Evolutionary conservation across 345 rosid species (phyloP).

Genomic region (Cardamine resedifolia): DNA sequence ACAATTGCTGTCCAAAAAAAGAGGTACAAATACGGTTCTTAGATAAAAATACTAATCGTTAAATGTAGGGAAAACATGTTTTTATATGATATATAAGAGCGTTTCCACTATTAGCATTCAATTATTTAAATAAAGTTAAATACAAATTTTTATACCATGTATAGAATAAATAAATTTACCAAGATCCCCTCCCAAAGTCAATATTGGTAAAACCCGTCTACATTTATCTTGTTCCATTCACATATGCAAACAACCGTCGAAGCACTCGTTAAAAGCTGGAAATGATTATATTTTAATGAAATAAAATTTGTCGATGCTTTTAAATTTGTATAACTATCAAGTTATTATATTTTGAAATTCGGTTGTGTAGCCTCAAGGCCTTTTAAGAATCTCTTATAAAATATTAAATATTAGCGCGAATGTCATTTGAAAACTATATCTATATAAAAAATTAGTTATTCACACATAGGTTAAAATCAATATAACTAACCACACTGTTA

Average conservation of each 20-base stretch:
- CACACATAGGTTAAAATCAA: neutral
- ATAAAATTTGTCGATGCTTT: neutral
- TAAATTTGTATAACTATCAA: neutral
- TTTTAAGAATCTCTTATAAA: neutral
- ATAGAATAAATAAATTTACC: neutral
- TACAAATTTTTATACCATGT: neutral
- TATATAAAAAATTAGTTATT: neutral
- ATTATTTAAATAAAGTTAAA: neutral
- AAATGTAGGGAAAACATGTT: neutral
- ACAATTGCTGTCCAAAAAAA: neutral
- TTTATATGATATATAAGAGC: neutral
- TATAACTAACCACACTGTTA: neutral
- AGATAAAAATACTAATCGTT: neutral
- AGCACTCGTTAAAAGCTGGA: neutral
- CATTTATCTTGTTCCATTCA: slow-evolving; percentile 32
- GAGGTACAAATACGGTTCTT: neutral
- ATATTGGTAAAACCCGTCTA: slow-evolving; percentile 18
- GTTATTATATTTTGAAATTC: neutral
- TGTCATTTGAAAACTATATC: neutral
- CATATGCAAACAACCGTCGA: slow-evolving; percentile 27
- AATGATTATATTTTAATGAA: neutral
- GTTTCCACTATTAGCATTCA: neutral
- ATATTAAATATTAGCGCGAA: neutral
- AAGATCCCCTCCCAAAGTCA: neutral
- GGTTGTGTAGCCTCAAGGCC: slow-evolving; percentile 6